These are phyloP conservation scores for Rhynchospora pubera DNA, from an alignment of 176 grass and related monocot genomes.

Conservation along the genomic window DNA sequence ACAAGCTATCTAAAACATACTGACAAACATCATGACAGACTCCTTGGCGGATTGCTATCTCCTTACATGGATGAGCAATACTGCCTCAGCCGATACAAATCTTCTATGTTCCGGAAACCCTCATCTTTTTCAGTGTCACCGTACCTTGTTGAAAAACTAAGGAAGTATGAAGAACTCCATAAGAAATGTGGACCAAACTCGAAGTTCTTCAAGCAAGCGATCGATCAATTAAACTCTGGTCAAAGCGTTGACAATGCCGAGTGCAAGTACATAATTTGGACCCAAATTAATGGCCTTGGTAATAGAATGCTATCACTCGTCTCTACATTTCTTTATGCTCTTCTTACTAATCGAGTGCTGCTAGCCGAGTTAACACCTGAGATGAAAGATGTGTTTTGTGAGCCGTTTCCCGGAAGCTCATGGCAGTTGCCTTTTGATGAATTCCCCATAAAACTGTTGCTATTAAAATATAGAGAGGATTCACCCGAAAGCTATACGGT, in stretches of 20 bases:
- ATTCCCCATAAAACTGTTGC: constrained; percentile 38
- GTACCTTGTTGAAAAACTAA: constrained; percentile 37
- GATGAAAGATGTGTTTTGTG: constrained; percentile 46
- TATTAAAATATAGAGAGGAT: constrained; percentile 20
- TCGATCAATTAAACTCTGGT: constrained; percentile 31
- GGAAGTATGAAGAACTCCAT: constrained; percentile 44
- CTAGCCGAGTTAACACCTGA: constrained; percentile 32
- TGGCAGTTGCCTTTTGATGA: constrained; percentile 44
- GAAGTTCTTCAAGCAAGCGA: constrained; percentile 24
- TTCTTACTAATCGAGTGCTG: constrained; percentile 49
- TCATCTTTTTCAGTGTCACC: constrained; percentile 16
- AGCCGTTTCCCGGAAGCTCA: constrained; percentile 47
- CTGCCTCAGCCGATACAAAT: constrained; percentile 54
- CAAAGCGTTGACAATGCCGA: constrained; percentile 9
- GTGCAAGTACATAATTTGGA: constrained; percentile 64
- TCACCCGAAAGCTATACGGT: constrained; percentile 39
- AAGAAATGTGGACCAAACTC: constrained; percentile 46
- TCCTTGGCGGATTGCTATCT: constrained; percentile 49
- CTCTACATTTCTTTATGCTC: constrained; percentile 66
- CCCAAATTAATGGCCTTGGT: constrained; percentile 36
- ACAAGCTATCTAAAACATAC: not conserved
- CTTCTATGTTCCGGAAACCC: constrained; percentile 33
- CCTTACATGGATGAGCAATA: constrained; percentile 26
- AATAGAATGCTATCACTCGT: constrained; percentile 51
- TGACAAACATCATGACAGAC: constrained; percentile 19